Percentiles rank a stretch among this genome's conserved stretches.
These are phyloP conservation scores for Colletotrichum lindemuthianum DNA, from an alignment of 2,329 filamentous ascomycete species.

Conservation along the genomic window DNA sequence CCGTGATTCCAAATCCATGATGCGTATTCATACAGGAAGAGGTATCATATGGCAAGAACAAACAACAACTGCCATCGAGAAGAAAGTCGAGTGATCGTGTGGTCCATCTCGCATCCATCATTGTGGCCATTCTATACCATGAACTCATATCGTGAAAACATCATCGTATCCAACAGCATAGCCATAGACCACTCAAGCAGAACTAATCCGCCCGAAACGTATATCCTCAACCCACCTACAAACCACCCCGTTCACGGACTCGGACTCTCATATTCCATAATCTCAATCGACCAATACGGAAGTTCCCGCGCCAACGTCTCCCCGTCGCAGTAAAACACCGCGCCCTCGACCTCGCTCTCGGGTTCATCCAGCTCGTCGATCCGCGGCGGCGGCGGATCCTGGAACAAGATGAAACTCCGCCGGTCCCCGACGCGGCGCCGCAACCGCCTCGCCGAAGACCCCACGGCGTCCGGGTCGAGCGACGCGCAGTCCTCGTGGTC, in stretches of 20 bases:
- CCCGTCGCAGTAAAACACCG: slow-evolving; percentile 32
- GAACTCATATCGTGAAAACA: not conserved
- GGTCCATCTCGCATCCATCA: slow-evolving; percentile 5
- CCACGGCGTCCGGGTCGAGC: slow-evolving; percentile 50
- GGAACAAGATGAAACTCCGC: slow-evolving; percentile 55
- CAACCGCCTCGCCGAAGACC: slow-evolving; percentile 59
- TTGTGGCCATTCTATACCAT: slow-evolving; percentile 6
- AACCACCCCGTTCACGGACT: slow-evolving; percentile 19
- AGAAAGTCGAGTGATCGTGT: too few species aligned
- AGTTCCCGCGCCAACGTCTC: slow-evolving; percentile 58
- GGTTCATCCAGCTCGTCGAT: slow-evolving; percentile 66
- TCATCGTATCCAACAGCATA: not conserved
- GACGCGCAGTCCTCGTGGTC: slow-evolving; percentile 50
- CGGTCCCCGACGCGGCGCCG: slow-evolving; percentile 57
- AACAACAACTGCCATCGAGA: not conserved
- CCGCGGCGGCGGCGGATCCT: slow-evolving; percentile 59
- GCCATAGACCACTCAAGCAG: not conserved
- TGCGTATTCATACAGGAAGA: not conserved
- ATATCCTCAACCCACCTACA: not conserved
- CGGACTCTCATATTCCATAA: slow-evolving; percentile 52
- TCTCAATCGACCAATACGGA: slow-evolving; percentile 60
- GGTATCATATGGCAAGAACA: not conserved
- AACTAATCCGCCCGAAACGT: slow-evolving; percentile 1
- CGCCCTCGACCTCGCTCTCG: slow-evolving; percentile 52
- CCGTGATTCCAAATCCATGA: slow-evolving; percentile 19